phyloP scores from a whole-genome alignment of 192 early-diverging fungal genomes.

The Phlyctochytrium arcticum region DNA sequence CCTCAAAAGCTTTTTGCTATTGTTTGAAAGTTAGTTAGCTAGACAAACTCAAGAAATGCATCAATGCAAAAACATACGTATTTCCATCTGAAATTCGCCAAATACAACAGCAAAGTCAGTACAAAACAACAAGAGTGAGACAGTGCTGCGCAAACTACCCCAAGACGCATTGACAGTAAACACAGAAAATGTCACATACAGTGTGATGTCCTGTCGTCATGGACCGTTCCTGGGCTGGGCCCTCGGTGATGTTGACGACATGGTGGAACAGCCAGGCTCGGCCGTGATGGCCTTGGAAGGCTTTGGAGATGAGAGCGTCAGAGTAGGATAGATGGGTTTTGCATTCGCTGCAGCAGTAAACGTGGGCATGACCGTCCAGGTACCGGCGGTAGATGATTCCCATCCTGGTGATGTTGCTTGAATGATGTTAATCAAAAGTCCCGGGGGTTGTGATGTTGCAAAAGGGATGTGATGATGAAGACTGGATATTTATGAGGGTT shows the following conservation, averaged over 20 bases:
- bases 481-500: too few species aligned
- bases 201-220: slow-evolving; percentile 67
- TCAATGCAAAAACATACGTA: neutral
- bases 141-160: slow-evolving; percentile 1
- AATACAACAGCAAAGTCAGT: neutral
- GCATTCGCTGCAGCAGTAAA: slow-evolving; percentile 23
- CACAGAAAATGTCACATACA: slow-evolving; percentile 65
- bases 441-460: too few species aligned
- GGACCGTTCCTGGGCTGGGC: slow-evolving; percentile 45
- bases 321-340: slow-evolving; percentile 25
- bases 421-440: too few species aligned
- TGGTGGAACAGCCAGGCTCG: slow-evolving; percentile 57
- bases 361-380: slow-evolving; percentile 12
- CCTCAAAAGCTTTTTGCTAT: slow-evolving; percentile 53
- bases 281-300: slow-evolving; percentile 43
- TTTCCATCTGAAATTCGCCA: neutral
- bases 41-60: neutral
- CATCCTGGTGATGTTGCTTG: too few species aligned
- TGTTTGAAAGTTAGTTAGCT: neutral
- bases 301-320: slow-evolving; percentile 24
- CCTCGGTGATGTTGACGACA: slow-evolving; percentile 55
- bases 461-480: too few species aligned
- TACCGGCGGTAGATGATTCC: slow-evolving; percentile 23
- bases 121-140: neutral
- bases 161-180: slow-evolving; percentile 28